phyloP scores from a whole-genome alignment of 345 rosid species.

The Eucalyptus virginea region DNA sequence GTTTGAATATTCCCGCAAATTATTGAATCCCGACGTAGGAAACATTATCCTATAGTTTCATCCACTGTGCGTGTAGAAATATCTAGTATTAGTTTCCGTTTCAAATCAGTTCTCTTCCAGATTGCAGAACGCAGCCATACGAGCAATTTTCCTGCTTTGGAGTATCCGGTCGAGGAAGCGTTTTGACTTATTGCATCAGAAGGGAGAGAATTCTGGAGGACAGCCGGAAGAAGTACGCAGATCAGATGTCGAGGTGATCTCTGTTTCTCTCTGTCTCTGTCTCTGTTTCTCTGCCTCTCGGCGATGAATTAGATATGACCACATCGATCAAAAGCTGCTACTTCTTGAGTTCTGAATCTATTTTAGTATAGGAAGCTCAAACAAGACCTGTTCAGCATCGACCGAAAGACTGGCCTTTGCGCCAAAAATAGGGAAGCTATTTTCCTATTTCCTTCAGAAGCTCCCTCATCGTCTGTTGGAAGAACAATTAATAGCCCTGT shows the following conservation, averaged over 20 bases:
- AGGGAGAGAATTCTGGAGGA: not conserved
- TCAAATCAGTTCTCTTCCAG: not conserved
- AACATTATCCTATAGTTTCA: not conserved
- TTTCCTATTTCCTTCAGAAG: not conserved
- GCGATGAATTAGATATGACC: not conserved
- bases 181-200: not conserved
- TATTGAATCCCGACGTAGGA: not conserved
- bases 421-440: not conserved
- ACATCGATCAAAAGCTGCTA: not conserved
- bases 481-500: conserved; percentile 38
- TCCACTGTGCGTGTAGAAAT: not conserved
- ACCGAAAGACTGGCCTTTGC: not conserved
- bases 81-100: not conserved
- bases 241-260: not conserved
- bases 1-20: not conserved
- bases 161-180: not conserved
- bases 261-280: not conserved
- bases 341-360: not conserved
- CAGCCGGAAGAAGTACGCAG: not conserved
- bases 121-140: not conserved
- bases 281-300: not conserved
- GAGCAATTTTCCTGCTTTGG: not conserved
- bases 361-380: not conserved
- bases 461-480: not conserved
- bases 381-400: not conserved